Evolutionary conservation across 169 alveolate genomes (phyloP), one percentile per base, ranked within the genome.

Genomic region (Cryptosporidium canis): DNA sequence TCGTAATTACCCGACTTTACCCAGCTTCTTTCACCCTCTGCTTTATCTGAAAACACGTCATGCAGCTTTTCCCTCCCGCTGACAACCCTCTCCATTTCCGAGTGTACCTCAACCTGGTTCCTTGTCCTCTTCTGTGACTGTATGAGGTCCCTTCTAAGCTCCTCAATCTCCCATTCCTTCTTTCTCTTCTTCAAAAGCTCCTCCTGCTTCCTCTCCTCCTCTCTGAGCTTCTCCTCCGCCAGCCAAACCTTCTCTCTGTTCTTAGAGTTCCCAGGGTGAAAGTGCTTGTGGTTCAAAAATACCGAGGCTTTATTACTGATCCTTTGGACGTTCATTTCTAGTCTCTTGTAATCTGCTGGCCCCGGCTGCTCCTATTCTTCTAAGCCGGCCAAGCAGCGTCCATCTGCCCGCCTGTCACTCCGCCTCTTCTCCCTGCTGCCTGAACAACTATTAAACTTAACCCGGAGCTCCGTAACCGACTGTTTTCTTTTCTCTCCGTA

Each of bases 171-270:
- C 82, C 93, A 92, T 91, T 97, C 99, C 91, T 97, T 98, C 83
- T 95, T 97, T 63, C 98, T 95, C 87, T 95, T 96, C 93, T 97
- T 97, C 39, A 93, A 90, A 85, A 95, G 95, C 92, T 96, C 98
- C 82, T 94, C 93, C 84, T 95, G 97, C 87, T 95, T 94, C 90
- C 93, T 92, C 70, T 95, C 96, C 66, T 93, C 96, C 41, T 95
- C 97, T 85, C 94, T 93, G 87, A 94, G 96, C 82, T 96, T 96
- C 91, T 97, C 97, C 85, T 97, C 99, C 24, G 99, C 99, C 37
- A 95, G 92, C 99, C 99, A 97, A 16, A 96, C 98, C 85, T 95
- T 95, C 83, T 97, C 99, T 83, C 96, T 94, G 92, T 97, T 77
- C 61, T 61, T 77, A 29, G 72, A 58, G 45, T 77, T 77, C 14